These are phyloP conservation scores for Biscogniauxia sp. DNA, from an alignment of 2,329 filamentous ascomycete species.

Conservation along the genomic window DNA sequence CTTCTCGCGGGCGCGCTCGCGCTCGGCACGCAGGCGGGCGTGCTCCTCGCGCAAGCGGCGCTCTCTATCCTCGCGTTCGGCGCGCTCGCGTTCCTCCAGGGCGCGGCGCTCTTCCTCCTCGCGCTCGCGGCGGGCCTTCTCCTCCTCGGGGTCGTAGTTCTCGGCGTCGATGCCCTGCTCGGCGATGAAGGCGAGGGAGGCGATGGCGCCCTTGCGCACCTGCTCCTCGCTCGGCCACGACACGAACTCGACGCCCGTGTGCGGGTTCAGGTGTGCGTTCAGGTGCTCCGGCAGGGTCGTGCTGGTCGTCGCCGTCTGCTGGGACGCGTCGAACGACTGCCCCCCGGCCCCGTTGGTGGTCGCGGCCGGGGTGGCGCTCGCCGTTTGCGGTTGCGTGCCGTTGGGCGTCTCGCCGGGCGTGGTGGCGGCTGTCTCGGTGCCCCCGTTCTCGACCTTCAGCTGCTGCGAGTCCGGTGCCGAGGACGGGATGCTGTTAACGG, in stretches of 20 bases:
- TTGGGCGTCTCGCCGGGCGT: conserved; percentile 28
- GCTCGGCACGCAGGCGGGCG: conserved; percentile 18
- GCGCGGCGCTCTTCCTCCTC: conserved; percentile 49
- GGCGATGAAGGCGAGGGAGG: conserved; percentile 58
- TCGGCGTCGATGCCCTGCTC: conserved; percentile 62
- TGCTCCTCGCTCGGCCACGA: conserved; percentile 74
- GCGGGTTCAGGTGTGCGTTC: conserved; percentile 52
- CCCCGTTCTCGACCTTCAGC: conserved; percentile 19
- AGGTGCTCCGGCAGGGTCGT: conserved; percentile 48
- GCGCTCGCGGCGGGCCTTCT: conserved; percentile 48
- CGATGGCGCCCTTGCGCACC: conserved; percentile 67
- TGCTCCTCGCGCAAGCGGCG: conserved; percentile 43
- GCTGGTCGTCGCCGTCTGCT: conserved; percentile 32
- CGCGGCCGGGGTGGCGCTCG: conserved; percentile 2
- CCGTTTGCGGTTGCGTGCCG: conserved; percentile 12
- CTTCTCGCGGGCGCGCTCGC: conserved; percentile 42
- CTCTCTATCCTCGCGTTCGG: conserved; percentile 47
- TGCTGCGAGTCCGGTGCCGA: conserved; percentile 29
- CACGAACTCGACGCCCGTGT: conserved; percentile 60
- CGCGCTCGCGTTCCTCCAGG: conserved; percentile 46
- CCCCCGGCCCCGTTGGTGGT: conserved; percentile 7
- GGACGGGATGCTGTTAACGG: conserved; percentile 38
- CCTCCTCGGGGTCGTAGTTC: conserved; percentile 56
- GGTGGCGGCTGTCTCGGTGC: conserved; percentile 27
- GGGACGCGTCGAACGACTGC: conserved; percentile 17